Evolutionary conservation across 2,329 filamentous ascomycete genomes (phyloP).

Genomic region (Saccharata proteae): DNA sequence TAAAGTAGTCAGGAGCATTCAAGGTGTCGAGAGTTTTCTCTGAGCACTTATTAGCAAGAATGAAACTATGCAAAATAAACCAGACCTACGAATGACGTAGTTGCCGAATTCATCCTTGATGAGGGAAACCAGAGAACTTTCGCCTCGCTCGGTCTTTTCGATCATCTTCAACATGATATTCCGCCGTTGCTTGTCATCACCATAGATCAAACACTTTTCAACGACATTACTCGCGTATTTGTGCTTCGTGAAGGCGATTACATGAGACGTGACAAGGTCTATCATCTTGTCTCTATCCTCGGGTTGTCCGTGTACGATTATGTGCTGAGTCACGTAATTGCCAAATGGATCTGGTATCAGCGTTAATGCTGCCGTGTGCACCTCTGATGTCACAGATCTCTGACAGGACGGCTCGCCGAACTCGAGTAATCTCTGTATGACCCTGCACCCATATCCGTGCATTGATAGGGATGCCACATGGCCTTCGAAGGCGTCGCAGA

Average conservation of each 20-base stretch:
- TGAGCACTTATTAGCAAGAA: conserved; percentile 25
- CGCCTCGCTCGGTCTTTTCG: conserved; percentile 50
- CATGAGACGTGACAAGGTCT: conserved; percentile 55
- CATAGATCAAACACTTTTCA: conserved; percentile 74
- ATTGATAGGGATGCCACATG: conserved; percentile 62
- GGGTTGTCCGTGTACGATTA: conserved; percentile 65
- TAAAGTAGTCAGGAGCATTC: conserved; percentile 26
- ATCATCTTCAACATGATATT: conserved; percentile 52
- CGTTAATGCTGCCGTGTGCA: conserved; percentile 57
- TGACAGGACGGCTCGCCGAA: conserved; percentile 62
- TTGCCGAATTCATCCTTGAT: conserved; percentile 91
- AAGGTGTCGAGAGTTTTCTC: conserved; percentile 62
- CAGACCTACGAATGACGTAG: conserved; percentile 85
- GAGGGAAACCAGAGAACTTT: conserved; percentile 58
- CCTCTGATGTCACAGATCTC: conserved; percentile 60
- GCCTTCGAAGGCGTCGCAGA: conserved; percentile 67
- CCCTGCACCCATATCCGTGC: conserved; percentile 80
- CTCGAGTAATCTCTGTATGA: conserved; percentile 87
- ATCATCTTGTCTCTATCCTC: conserved; percentile 66
- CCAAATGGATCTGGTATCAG: conserved; percentile 83
- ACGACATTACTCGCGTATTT: conserved; percentile 97
- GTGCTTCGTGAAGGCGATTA: conserved; percentile 74
- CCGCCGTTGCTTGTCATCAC: conserved; percentile 55
- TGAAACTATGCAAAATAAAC: not conserved
- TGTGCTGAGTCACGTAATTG: conserved; percentile 92